Percentiles rank a stretch among this genome's conserved stretches.
These are phyloP conservation scores for Cenchrus americanus DNA, from an alignment of 176 grass and related monocot species.

Conservation along the genomic window DNA sequence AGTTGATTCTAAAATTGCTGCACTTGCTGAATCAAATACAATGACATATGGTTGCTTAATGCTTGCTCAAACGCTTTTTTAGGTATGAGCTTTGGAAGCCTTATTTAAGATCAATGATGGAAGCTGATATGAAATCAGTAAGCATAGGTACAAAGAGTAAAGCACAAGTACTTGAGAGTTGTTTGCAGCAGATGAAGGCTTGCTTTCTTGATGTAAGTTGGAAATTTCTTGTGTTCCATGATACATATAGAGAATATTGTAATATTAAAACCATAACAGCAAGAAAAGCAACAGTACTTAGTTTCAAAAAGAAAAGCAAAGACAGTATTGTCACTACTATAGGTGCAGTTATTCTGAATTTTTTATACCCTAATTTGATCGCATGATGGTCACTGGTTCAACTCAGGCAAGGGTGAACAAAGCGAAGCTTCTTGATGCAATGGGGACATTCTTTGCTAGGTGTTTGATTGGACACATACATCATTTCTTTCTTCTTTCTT, in stretches of 20 bases:
- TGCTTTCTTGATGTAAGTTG: slow-evolving; percentile 95
- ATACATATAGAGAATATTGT: background rate
- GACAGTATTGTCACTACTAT: background rate
- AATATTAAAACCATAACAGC: background rate
- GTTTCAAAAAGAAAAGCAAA: background rate
- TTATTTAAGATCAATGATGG: slow-evolving; percentile 96
- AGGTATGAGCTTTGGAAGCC: slow-evolving; percentile 99
- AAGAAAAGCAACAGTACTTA: slow-evolving; percentile 10
- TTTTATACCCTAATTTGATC: slow-evolving; percentile 16
- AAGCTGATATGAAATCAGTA: slow-evolving; percentile 97
- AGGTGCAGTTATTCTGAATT: slow-evolving; percentile 5
- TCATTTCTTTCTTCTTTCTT: slow-evolving; percentile 16
- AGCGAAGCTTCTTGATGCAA: slow-evolving; percentile 87
- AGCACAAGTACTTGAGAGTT: slow-evolving; percentile 75
- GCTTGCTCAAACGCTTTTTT: slow-evolving; percentile 34
- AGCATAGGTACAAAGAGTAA: slow-evolving; percentile 93
- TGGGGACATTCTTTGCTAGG: slow-evolving; percentile 92
- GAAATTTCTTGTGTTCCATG: slow-evolving; percentile 22
- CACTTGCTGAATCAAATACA: background rate
- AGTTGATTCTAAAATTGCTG: slow-evolving; percentile 40
- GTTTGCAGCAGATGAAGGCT: slow-evolving; percentile 97
- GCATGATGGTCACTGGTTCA: slow-evolving; percentile 27
- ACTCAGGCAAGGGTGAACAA: slow-evolving; percentile 79
- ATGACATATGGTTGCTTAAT: background rate
- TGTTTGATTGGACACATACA: slow-evolving; percentile 45